phyloP scores from a whole-genome alignment of 352 stramenopile genomes.

The Globisporangium mamillatum region DNA sequence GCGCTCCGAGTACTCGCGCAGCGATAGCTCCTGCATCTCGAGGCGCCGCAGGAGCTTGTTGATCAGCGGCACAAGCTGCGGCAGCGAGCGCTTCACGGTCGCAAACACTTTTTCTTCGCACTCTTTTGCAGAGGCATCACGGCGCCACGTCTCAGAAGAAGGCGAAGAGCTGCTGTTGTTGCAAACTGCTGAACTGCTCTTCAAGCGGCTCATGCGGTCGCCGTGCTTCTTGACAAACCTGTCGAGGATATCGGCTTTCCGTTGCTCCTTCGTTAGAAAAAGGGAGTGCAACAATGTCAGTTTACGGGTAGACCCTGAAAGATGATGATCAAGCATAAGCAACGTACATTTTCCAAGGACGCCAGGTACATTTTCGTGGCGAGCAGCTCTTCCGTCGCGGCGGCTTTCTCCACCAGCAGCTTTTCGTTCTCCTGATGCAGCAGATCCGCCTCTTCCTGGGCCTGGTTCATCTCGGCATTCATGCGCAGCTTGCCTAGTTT shows the following conservation, averaged over 20 bases:
- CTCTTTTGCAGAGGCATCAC: slow-evolving; percentile 37
- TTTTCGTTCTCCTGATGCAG: slow-evolving; percentile 65
- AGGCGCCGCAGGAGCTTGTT: slow-evolving; percentile 70
- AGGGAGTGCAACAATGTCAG: not conserved
- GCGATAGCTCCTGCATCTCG: slow-evolving; percentile 67
- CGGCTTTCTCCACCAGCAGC: slow-evolving; percentile 60
- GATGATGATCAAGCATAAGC: not conserved
- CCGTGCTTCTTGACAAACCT: slow-evolving; percentile 80
- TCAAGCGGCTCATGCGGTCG: slow-evolving; percentile 56
- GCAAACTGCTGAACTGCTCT: slow-evolving; percentile 13
- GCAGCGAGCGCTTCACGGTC: slow-evolving; percentile 57
- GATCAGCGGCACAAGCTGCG: slow-evolving; percentile 61
- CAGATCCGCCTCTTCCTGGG: slow-evolving; percentile 48
- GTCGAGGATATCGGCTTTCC: slow-evolving; percentile 73
- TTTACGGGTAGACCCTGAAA: not conserved
- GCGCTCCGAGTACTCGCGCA: slow-evolving; percentile 68
- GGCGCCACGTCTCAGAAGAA: slow-evolving; percentile 26
- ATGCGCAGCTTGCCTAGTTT: slow-evolving; percentile 50
- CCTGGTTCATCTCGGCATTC: slow-evolving; percentile 54
- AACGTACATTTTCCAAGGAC: slow-evolving; percentile 51
- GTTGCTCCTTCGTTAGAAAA: slow-evolving; percentile 41
- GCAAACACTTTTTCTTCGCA: slow-evolving; percentile 55
- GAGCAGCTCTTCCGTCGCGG: slow-evolving; percentile 57
- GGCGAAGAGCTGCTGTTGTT: not conserved
- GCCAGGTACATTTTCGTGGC: slow-evolving; percentile 69